These are phyloP conservation scores for Tolypocladium tundrense DNA, from an alignment of 2,329 filamentous ascomycete genomes.

Conservation along the genomic window DNA sequence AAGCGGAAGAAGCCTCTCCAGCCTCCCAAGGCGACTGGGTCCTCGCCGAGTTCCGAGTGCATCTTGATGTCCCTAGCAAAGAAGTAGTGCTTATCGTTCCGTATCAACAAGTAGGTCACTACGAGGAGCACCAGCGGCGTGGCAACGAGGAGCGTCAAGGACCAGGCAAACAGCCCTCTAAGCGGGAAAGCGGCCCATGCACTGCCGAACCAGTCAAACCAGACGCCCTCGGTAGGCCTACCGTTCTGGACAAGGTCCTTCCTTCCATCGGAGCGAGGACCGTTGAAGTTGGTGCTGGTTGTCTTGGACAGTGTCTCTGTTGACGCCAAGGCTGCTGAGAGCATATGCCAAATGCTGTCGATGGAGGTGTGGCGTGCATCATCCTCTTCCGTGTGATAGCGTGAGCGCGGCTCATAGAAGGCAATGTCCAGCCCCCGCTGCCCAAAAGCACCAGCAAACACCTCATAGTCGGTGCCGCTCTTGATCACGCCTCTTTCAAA, in stretches of 20 bases:
- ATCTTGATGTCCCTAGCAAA: conserved; percentile 55
- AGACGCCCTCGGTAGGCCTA: conserved; percentile 61
- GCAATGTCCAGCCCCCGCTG: conserved; percentile 85
- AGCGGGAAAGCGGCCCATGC: conserved; percentile 70
- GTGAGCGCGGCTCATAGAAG: conserved; percentile 75
- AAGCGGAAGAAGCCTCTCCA: conserved; percentile 78
- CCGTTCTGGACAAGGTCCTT: conserved; percentile 57
- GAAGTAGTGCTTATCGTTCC: conserved; percentile 76
- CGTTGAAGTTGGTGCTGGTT: conserved; percentile 55
- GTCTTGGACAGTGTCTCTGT: conserved; percentile 61
- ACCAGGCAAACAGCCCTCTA: conserved; percentile 78
- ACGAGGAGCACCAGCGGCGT: conserved; percentile 64
- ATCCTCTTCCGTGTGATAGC: conserved; percentile 89
- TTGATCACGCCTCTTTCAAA: conserved; percentile 70
- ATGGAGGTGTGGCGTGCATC: conserved; percentile 68
- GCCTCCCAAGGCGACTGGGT: conserved; percentile 58
- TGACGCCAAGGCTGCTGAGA: conserved; percentile 71
- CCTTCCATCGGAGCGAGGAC: conserved; percentile 41
- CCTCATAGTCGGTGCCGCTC: conserved; percentile 81
- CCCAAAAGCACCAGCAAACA: conserved; percentile 69
- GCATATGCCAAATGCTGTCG: conserved; percentile 82
- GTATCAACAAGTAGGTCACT: conserved; percentile 58
- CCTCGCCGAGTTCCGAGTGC: conserved; percentile 46
- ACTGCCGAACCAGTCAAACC: conserved; percentile 86
- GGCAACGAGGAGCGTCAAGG: conserved; percentile 70